These are phyloP conservation scores for Lonicera japonica DNA, from an alignment of 129 eudicot genomes.

Conservation along the genomic window DNA sequence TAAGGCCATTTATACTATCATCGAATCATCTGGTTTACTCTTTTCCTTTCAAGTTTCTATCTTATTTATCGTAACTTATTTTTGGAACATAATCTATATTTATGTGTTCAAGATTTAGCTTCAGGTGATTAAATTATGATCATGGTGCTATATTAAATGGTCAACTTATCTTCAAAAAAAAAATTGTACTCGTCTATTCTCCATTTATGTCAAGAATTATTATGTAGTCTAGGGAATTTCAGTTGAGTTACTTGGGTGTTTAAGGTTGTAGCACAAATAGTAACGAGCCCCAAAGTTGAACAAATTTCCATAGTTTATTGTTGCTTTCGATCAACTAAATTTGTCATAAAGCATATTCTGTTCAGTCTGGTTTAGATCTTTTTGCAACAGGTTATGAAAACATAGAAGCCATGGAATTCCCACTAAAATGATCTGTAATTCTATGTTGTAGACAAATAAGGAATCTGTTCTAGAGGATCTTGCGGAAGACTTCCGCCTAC, in stretches of 20 bases:
- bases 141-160: not conserved
- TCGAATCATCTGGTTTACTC: too few species aligned
- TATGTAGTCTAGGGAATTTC: slow-evolving; percentile 5
- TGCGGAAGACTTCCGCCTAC: slow-evolving; percentile 81
- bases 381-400: not conserved
- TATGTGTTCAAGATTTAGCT: too few species aligned
- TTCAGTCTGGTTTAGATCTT: not conserved
- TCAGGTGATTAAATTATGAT: not conserved
- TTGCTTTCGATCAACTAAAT: too few species aligned
- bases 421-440: not conserved
- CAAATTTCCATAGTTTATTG: too few species aligned
- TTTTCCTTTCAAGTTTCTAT: too few species aligned
- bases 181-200: too few species aligned
- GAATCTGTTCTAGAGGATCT: slow-evolving; percentile 57
- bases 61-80: not conserved
- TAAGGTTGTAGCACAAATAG: too few species aligned
- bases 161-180: too few species aligned
- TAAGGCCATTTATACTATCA: too few species aligned
- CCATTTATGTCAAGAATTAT: not conserved
- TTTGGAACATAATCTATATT: not conserved
- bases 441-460: slow-evolving; percentile 34
- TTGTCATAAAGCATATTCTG: too few species aligned
- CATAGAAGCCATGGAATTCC: not conserved
- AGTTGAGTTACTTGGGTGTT: not conserved
- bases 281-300: too few species aligned